Conservation (phyloP, 129 eudicot species). For the Saposhnikovia divaricata region DNA sequence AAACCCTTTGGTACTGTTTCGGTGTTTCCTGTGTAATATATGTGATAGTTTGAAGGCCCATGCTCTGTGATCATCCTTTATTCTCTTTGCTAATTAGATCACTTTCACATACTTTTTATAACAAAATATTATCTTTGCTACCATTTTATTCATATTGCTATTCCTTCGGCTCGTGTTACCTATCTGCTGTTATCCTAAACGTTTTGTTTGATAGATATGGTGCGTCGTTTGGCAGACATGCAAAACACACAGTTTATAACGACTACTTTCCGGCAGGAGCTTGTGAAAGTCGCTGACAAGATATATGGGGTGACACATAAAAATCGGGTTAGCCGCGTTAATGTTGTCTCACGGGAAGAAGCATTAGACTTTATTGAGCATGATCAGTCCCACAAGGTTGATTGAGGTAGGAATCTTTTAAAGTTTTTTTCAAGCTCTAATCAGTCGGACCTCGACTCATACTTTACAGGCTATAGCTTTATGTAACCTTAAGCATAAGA, state of each 20-base stretch:
- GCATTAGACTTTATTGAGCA: constrained; percentile 86
- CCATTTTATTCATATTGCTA: not conserved
- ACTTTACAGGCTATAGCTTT: not conserved
- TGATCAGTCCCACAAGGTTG: constrained; percentile 79
- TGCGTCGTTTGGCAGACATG: constrained; percentile 87
- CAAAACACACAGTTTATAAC: constrained; percentile 85
- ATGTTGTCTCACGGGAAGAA: constrained; percentile 61
- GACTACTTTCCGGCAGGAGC: constrained; percentile 80
- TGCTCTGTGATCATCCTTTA: no score
- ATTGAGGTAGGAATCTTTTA: constrained; percentile 37
- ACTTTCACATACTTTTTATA: not conserved
- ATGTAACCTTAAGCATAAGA: not conserved
- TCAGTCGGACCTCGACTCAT: not conserved
- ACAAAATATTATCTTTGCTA: not conserved
- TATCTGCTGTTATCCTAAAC: constrained; percentile 30
- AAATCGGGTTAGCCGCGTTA: constrained; percentile 81
- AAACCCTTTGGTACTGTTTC: no score
- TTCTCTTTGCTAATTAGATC: no score
- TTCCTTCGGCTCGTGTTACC: constrained; percentile 2
- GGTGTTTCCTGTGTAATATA: no score
- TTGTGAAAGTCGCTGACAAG: constrained; percentile 95
- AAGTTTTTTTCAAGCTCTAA: not conserved
- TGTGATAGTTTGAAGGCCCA: no score
- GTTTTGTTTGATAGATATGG: constrained; percentile 62
- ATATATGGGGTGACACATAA: constrained; percentile 91